phyloP scores from a whole-genome alignment of 2,329 filamentous ascomycete genomes.

The Thermoascus crustaceus region DNA sequence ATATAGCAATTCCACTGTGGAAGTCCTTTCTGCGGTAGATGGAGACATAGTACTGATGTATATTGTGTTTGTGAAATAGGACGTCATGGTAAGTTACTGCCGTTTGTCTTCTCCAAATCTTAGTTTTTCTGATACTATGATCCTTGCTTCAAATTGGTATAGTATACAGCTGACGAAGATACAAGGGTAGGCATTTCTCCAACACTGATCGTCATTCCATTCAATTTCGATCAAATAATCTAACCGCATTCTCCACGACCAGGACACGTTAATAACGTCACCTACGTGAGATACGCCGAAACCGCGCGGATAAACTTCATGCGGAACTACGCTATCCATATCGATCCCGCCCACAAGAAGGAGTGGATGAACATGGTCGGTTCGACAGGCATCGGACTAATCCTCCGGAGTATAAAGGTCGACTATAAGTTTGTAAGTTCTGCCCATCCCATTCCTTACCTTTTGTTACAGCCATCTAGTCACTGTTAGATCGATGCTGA shows the following conservation, averaged over 20 bases:
- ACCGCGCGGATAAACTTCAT: slow-evolving; percentile 72
- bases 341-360: slow-evolving; percentile 52
- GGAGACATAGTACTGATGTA: too few species aligned
- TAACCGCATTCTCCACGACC: slow-evolving; percentile 11
- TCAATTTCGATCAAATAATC: slow-evolving; percentile 3
- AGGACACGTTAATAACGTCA: slow-evolving; percentile 81
- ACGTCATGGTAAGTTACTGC: slow-evolving; percentile 39
- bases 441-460: background rate
- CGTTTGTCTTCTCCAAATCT: background rate
- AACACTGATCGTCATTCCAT: background rate
- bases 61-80: slow-evolving; percentile 21
- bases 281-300: slow-evolving; percentile 77
- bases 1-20: too few species aligned
- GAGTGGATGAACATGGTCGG: slow-evolving; percentile 64
- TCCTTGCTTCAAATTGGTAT: too few species aligned
- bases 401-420: slow-evolving; percentile 69
- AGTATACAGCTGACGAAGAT: slow-evolving; percentile 7
- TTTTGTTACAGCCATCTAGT: slow-evolving; percentile 1
- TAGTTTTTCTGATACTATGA: background rate
- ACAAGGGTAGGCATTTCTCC: slow-evolving; percentile 20
- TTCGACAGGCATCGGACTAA: slow-evolving; percentile 60
- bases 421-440: slow-evolving; percentile 76
- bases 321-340: slow-evolving; percentile 56
- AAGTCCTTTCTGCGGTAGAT: too few species aligned
- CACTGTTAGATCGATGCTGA: slow-evolving; percentile 1